Conservation (phyloP, 768 basidiomycete genomes). For the Pisolithus tinctorius region DNA sequence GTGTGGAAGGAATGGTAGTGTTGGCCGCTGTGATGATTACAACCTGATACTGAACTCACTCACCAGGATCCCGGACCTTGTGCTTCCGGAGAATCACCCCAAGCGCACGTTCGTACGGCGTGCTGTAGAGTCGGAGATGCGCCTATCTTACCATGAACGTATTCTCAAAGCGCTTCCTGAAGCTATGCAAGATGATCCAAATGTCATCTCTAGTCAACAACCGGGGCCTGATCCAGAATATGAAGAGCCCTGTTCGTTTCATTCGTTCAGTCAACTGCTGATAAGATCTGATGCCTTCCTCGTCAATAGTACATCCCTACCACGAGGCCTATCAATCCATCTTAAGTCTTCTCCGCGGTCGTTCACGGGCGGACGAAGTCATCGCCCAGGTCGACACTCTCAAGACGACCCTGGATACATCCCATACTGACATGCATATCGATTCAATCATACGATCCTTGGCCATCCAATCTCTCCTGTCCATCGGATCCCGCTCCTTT, state of each 20-base stretch:
- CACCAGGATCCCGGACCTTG: constrained; percentile 78
- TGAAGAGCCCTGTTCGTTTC: constrained; percentile 60
- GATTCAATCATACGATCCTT: constrained; percentile 69
- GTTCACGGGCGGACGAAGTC: constrained; percentile 76
- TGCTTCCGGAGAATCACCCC: constrained; percentile 70
- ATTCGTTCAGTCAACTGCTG: background rate
- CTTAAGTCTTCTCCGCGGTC: constrained; percentile 73
- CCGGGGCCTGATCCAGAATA: constrained; percentile 81
- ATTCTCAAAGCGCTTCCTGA: constrained; percentile 85
- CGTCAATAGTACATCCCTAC: constrained; percentile 57
- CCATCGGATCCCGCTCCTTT: constrained; percentile 92
- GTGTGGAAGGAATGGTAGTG: constrained; percentile 98
- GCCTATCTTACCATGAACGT: constrained; percentile 89
- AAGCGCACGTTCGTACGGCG: constrained; percentile 83
- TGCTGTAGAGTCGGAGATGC: constrained; percentile 82
- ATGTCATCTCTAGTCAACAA: constrained; percentile 59
- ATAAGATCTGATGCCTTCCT: background rate
- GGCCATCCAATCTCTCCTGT: constrained; percentile 79
- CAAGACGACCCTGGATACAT: constrained; percentile 56
- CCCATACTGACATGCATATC: constrained; percentile 53
- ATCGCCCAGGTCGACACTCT: constrained; percentile 66
- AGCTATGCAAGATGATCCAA: constrained; percentile 62
- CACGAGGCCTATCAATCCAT: constrained; percentile 76
- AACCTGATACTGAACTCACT: background rate
- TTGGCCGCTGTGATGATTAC: background rate